Evolutionary conservation across 306 rosid species (phyloP).

Genomic region (Fragaria nilgerrensis): DNA sequence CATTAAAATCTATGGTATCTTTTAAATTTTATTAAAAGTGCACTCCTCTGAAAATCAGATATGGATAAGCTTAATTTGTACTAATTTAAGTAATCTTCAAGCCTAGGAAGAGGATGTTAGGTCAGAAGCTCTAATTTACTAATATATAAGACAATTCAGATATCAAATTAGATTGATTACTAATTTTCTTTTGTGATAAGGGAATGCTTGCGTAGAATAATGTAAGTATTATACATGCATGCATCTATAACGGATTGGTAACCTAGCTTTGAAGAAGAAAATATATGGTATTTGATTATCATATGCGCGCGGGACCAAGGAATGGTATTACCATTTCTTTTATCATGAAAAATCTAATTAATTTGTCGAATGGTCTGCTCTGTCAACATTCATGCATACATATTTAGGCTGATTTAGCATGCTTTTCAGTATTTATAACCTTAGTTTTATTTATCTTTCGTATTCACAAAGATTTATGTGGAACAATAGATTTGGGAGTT

Average conservation of each 20-base stretch:
- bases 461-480: background rate
- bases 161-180: background rate
- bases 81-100: background rate
- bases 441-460: too few relatives aligned
- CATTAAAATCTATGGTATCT: background rate
- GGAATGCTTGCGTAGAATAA: background rate
- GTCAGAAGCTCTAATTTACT: background rate
- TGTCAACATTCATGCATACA: background rate
- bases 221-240: background rate
- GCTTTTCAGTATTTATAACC: background rate
- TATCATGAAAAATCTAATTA: background rate
- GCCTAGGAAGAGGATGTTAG: background rate
- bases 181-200: background rate
- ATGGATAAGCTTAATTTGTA: background rate
- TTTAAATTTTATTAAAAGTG: background rate
- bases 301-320: background rate
- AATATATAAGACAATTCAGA: background rate
- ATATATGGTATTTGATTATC: background rate
- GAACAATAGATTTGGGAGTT: background rate
- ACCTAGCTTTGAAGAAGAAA: background rate
- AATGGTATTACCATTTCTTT: background rate
- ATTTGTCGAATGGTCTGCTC: background rate
- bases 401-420: background rate
- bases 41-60: too few relatives aligned
- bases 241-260: background rate